These are phyloP conservation scores for Cutaneotrichosporon sp. DNA, from an alignment of 1,284 basidiomycete genomes.

Conservation along the genomic window DNA sequence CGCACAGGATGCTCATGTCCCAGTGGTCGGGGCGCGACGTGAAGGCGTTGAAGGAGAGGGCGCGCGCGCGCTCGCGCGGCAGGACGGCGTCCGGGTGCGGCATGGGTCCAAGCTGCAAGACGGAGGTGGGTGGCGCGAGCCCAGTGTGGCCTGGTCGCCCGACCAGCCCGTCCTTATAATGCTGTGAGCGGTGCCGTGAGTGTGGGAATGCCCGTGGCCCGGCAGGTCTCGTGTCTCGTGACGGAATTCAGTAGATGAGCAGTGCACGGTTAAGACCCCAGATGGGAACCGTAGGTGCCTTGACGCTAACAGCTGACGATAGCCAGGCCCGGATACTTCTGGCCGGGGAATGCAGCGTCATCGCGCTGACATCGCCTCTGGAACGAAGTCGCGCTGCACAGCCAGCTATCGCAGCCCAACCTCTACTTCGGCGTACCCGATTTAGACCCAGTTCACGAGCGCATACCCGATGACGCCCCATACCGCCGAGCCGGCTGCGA, in stretches of 20 bases:
- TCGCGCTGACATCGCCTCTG: too few relatives aligned
- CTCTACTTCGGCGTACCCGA: too few relatives aligned
- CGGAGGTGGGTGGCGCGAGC: too few relatives aligned
- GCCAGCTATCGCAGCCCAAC: background rate
- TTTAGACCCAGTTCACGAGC: slow-evolving; percentile 6
- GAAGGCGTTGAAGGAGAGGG: background rate
- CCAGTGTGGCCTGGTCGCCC: too few relatives aligned
- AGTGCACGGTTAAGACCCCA: too few relatives aligned
- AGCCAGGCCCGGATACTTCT: background rate
- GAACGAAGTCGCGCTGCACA: too few relatives aligned
- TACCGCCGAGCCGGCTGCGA: slow-evolving; percentile 47
- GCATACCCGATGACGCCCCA: slow-evolving; percentile 32
- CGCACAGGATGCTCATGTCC: background rate
- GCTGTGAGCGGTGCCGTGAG: background rate
- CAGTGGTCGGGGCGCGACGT: background rate
- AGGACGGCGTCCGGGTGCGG: background rate
- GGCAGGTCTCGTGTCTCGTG: background rate
- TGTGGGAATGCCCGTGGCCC: too few relatives aligned
- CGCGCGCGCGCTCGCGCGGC: background rate
- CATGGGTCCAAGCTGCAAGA: too few relatives aligned
- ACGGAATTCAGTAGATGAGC: background rate
- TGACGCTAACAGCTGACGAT: background rate
- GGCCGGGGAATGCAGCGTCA: background rate
- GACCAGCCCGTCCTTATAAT: too few relatives aligned
- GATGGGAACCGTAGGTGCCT: too few relatives aligned